These are phyloP conservation scores for Eucalyptus marginata DNA, from an alignment of 345 rosid genomes.

Conservation along the genomic window DNA sequence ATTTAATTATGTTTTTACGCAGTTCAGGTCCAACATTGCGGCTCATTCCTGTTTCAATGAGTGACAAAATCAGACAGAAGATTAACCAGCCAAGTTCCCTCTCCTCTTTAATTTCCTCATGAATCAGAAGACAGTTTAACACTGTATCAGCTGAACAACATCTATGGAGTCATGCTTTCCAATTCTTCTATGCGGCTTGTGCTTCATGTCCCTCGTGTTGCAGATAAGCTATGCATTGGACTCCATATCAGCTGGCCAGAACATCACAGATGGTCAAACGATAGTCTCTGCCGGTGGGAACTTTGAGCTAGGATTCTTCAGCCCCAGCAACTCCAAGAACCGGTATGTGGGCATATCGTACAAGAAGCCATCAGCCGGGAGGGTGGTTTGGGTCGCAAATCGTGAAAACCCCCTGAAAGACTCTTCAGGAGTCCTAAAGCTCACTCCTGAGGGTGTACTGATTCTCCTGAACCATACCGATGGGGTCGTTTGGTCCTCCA, in stretches of 20 bases:
- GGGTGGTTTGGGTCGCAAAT: conserved; percentile 49
- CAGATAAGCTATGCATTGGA: not conserved
- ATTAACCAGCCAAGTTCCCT: not conserved
- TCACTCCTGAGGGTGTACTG: conserved; percentile 3
- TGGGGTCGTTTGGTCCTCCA: conserved; percentile 10
- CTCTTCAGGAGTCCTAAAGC: conserved; percentile 18
- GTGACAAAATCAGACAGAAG: not conserved
- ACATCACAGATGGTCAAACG: not conserved
- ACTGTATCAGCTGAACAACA: not conserved
- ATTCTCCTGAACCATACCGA: not conserved
- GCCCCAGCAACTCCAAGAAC: conserved; percentile 18
- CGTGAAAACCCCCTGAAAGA: conserved; percentile 20
- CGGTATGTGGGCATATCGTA: conserved; percentile 41
- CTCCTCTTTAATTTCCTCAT: not conserved
- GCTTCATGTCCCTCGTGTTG: not conserved
- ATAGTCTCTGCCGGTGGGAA: not conserved
- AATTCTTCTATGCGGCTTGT: not conserved
- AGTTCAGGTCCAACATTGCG: no score
- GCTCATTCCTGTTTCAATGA: accelerated
- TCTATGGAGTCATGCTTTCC: not conserved
- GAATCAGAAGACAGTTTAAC: not conserved
- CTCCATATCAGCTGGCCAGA: not conserved
- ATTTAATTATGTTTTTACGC: no score
- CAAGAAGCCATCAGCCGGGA: conserved; percentile 7
- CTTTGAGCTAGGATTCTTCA: conserved; percentile 26